Evolutionary conservation across 2,329 filamentous ascomycete species (phyloP), one percentile per base, ranked within the genome.

Genomic region (Fusarium setosum): DNA sequence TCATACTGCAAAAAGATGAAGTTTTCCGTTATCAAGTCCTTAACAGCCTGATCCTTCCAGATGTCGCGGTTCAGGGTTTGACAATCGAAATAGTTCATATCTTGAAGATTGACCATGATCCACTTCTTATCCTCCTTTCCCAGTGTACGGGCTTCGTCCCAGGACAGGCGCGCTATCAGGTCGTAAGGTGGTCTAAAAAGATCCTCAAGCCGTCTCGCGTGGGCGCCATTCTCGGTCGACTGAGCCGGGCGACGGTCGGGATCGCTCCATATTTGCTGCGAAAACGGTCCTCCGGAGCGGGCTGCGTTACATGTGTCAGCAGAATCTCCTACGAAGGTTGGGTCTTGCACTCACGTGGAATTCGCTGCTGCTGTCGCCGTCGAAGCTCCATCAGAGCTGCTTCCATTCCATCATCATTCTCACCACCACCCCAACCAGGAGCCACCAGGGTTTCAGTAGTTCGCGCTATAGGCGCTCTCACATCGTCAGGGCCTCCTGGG

Each of bases 1-100:
- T 90, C 89, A 80, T 96, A 98, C 74, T 99, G 96, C 71, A 99
- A 81, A 78, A 99, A 99, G 69, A 99, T 86, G 76, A 99, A 99
- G 79, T 96, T 94, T 75, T 97, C 95, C 71, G 87, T 87, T 26
- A 99, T 84, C 1, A 96, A 88, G n/a, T 92, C 88, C 71, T 87
- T 88, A 57, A 99, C 88, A 3, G 89, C 86, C 17, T 86, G 78
- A 70, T 97, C 92, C 79, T 97, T 97, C 96, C 96, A 99, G 53
- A 98, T 89, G 75, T 99, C 96, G 41, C 96, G 88, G 75, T 99
- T 99, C 17, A 99, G 83, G 4, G 92, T 87, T 76, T 99, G 96
- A 77, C 96, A 99, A 77, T 96, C 92, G 77, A 99, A 99, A 72
- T 97, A 90, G 32, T 92, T 92, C 67, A 92, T 88, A 75, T 99